Evolutionary conservation across 2,329 filamentous ascomycete genomes (phyloP).

Genomic region (Fusarium transvaalense): DNA sequence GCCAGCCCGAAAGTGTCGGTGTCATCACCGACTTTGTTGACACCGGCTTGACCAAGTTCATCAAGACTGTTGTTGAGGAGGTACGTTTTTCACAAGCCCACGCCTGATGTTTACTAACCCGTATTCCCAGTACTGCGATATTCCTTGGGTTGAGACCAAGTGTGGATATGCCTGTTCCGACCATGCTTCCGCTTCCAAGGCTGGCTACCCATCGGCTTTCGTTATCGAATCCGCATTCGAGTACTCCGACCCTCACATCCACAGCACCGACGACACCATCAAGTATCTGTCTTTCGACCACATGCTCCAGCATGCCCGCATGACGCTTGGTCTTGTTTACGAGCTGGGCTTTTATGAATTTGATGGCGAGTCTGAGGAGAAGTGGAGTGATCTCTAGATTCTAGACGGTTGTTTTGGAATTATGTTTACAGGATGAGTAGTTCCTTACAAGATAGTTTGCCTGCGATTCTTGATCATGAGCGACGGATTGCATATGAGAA

Average conservation of each 20-base stretch:
- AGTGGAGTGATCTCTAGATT: constrained; percentile 54
- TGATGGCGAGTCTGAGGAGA: constrained; percentile 54
- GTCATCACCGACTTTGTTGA: constrained; percentile 95
- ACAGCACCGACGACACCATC: constrained; percentile 76
- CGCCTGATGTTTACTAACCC: constrained; percentile 2
- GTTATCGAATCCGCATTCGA: constrained; percentile 81
- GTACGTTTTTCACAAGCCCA: constrained; percentile 34
- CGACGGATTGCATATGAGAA: constrained; percentile 34
- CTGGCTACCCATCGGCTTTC: constrained; percentile 80
- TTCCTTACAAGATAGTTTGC: not conserved
- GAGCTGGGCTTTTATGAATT: constrained; percentile 86
- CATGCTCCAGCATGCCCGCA: constrained; percentile 89
- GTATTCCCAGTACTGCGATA: constrained; percentile 79
- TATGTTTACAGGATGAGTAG: constrained; percentile 1
- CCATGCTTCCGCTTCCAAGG: constrained; percentile 79
- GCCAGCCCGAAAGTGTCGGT: constrained; percentile 85
- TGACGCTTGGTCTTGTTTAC: constrained; percentile 86
- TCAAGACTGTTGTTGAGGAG: constrained; percentile 85
- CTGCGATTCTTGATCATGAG: constrained; percentile 17
- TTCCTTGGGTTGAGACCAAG: constrained; percentile 88
- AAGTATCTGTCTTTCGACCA: constrained; percentile 85
- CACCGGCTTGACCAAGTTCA: constrained; percentile 83
- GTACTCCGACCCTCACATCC: constrained; percentile 75
- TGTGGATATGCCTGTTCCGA: constrained; percentile 89
- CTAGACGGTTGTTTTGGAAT: constrained; percentile 21